Base-by-base conservation (phyloP, 129 eudicot genomes). In the Escallonia rubra region DNA sequence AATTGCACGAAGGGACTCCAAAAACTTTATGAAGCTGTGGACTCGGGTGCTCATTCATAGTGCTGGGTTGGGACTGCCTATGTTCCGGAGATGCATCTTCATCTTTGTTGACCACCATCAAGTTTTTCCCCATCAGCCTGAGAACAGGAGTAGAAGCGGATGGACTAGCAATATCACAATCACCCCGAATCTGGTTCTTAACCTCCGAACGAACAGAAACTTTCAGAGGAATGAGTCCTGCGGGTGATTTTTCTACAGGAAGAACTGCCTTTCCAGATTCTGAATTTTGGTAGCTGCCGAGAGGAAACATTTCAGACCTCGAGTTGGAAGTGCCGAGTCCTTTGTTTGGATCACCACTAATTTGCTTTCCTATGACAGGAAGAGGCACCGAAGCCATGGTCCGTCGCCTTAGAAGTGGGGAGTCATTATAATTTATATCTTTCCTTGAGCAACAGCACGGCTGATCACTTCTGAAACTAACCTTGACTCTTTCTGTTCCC, bases 101-200 rank as follows among this genome's bases (percentile, higher is more conserved):
- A 14, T 83, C 90, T 44, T 81, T 81, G 62, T 82, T 83, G 70
- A 80, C 79, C 46, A 90, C 90, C 73, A 85, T 87, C 71, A 91
- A 72, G 86, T 91, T 80, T 69, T 87, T 91, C 4, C 97, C 97
- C 97, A 91, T 91, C 12, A 91, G 75, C 79, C 97, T 72, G 51
- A 91, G 82, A 67, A 91, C 79, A 4, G 93, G 90, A 84, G 68
- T 90, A 4, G 85, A 57, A 57, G 74, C 48, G 7, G 92, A 76
- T 34, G 96, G 93, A 66, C 85, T 81, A 13, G 73, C 76, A 6
- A 85, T 64, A 57, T 77, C 84, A 57, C 54, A 63, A 68, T 73
- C 81, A 14, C 66, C 56, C n/a, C 3, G 65, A 74, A 57, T 53
- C 63, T 77, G 74, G 65, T 52, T 58, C 39, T 61, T 50, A 43